These are phyloP conservation scores for Halteria grandinella DNA, from an alignment of 73 alveolate species.

Conservation along the genomic window DNA sequence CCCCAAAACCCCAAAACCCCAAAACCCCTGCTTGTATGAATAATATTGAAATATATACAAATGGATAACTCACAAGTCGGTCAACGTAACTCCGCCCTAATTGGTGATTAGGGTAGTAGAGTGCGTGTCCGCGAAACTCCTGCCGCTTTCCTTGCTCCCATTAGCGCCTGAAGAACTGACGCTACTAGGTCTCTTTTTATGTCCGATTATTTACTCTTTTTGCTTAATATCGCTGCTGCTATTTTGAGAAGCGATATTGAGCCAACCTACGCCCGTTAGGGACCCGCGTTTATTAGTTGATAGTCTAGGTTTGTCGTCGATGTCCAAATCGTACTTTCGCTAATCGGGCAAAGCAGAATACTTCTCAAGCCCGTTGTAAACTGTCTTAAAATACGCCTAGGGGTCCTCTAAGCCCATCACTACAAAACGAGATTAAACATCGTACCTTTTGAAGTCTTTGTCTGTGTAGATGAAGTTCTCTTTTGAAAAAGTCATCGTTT, in stretches of 20 bases:
- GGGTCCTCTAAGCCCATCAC: constrained; percentile 36
- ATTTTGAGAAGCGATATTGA: neutral
- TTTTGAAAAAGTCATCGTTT: neutral
- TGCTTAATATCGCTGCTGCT: neutral
- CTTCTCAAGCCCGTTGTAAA: constrained; percentile 5
- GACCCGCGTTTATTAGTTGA: too few species aligned
- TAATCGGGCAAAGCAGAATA: neutral
- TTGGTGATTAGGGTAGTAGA: constrained; percentile 16
- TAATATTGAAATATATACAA: too few species aligned
- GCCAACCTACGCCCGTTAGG: too few species aligned
- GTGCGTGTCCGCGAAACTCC: constrained; percentile 38
- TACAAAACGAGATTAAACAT: neutral
- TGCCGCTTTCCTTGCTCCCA: constrained; percentile 11
- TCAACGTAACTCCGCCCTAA: too few species aligned
- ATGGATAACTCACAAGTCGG: too few species aligned
- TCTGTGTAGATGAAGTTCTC: neutral
- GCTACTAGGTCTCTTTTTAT: constrained; percentile 42
- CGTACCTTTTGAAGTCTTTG: neutral
- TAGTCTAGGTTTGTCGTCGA: constrained; percentile 8
- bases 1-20: neutral
- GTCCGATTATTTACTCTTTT: constrained; percentile 3
- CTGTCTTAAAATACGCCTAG: constrained; percentile 2
- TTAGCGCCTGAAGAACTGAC: constrained; percentile 41
- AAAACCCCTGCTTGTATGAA: too few species aligned
- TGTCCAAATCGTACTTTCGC: neutral